Conservation (phyloP, 352 stramenopile species). For the Phytophthora cryptogea region DNA sequence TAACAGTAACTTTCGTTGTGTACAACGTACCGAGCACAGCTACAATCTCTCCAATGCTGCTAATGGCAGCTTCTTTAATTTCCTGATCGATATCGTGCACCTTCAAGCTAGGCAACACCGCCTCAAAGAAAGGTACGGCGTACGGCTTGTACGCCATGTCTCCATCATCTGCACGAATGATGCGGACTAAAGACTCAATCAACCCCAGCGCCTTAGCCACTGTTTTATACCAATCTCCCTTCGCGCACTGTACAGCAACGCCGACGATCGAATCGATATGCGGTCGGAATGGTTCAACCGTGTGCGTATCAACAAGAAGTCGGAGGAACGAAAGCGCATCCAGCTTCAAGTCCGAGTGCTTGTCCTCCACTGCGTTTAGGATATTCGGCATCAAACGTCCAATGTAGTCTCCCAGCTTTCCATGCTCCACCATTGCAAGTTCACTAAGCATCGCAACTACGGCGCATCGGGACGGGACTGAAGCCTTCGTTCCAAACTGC, state of each 20-base stretch:
- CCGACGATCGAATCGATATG: slow-evolving; percentile 84
- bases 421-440: slow-evolving; percentile 76
- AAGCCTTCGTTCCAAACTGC: slow-evolving; percentile 78
- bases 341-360: slow-evolving; percentile 96
- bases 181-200: slow-evolving; percentile 90
- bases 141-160: slow-evolving; percentile 52
- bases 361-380: slow-evolving; percentile 85
- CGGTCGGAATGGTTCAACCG: slow-evolving; percentile 74
- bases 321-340: slow-evolving; percentile 95
- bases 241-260: slow-evolving; percentile 88
- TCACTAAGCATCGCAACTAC: slow-evolving; percentile 87
- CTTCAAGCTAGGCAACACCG: slow-evolving; percentile 94
- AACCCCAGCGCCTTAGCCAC: slow-evolving; percentile 94
- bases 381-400: slow-evolving; percentile 82
- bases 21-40: slow-evolving; percentile 54
- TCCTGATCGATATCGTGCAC: slow-evolving; percentile 98
- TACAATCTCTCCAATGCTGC: slow-evolving; percentile 90
- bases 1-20: background rate
- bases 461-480: slow-evolving; percentile 77
- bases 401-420: slow-evolving; percentile 74
- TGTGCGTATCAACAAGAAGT: slow-evolving; percentile 92
- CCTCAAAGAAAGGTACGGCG: slow-evolving; percentile 89
- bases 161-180: slow-evolving; percentile 63
- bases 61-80: slow-evolving; percentile 98
- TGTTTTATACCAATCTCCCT: slow-evolving; percentile 99